phyloP scores from a whole-genome alignment of 1,139 yeast genomes.

The Sugiyamaella paludigena region DNA sequence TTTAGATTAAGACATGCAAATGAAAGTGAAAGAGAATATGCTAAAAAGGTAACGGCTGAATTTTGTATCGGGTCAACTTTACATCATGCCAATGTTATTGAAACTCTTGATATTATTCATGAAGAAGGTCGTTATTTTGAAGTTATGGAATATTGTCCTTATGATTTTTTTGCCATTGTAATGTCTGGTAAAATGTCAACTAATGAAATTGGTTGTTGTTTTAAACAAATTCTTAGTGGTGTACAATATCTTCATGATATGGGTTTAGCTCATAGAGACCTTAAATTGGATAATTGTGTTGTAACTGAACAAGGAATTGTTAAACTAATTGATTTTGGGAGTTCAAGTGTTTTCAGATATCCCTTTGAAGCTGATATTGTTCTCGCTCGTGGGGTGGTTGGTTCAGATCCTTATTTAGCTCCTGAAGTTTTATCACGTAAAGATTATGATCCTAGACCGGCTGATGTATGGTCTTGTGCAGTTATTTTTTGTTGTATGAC shows the following conservation, averaged over 20 bases:
- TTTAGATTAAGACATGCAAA: slow-evolving; percentile 82
- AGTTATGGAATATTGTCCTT: slow-evolving; percentile 97
- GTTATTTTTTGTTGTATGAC: slow-evolving; percentile 96
- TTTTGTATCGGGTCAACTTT: slow-evolving; percentile 95
- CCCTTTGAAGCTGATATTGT: slow-evolving; percentile 81
- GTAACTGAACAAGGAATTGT: slow-evolving; percentile 81
- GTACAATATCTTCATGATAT: slow-evolving; percentile 76
- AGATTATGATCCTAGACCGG: slow-evolving; percentile 87
- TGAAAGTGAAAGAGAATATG: slow-evolving; percentile 84
- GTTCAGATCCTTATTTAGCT: slow-evolving; percentile 96
- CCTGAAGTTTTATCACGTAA: slow-evolving; percentile 81
- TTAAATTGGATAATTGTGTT: slow-evolving; percentile 93
- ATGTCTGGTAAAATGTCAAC: slow-evolving; percentile 94
- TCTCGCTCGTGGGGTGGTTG: slow-evolving; percentile 89
- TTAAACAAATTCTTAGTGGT: slow-evolving; percentile 82
- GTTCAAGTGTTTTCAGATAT: slow-evolving; percentile 90
- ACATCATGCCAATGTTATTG: slow-evolving; percentile 90
- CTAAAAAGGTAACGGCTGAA: slow-evolving; percentile 95
- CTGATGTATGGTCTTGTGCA: slow-evolving; percentile 94
- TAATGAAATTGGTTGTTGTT: slow-evolving; percentile 83
- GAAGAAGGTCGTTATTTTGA: slow-evolving; percentile 86
- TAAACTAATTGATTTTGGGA: slow-evolving; percentile 92
- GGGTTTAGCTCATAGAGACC: slow-evolving; percentile 94
- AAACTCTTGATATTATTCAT: slow-evolving; percentile 87
- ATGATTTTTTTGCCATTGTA: slow-evolving; percentile 93